These are phyloP conservation scores for Colletotrichum sp. DNA, from an alignment of 2,329 filamentous ascomycete species.

Conservation along the genomic window DNA sequence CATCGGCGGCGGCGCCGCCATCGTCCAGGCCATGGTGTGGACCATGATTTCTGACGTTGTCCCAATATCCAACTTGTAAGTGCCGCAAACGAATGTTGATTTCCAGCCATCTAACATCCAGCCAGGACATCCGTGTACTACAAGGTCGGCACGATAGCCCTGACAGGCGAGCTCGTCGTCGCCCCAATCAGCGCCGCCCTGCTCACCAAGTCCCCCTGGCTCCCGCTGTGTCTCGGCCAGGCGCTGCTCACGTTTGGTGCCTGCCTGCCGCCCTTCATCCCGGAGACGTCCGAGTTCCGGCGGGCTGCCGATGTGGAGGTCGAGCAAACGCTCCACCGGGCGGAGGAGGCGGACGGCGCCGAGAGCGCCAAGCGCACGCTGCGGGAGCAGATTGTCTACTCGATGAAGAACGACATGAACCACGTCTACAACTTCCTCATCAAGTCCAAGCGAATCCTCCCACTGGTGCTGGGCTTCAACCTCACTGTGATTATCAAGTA, in stretches of 20 bases:
- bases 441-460: conserved; percentile 38
- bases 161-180: conserved; percentile 42
- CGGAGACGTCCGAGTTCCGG: conserved; percentile 47
- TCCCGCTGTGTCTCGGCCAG: conserved; percentile 40
- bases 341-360: neutral
- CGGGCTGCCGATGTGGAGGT: conserved; percentile 28
- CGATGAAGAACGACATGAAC: conserved; percentile 29
- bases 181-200: conserved; percentile 46
- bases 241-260: conserved; percentile 32
- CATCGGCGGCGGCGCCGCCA: conserved; percentile 45
- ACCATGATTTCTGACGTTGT: conserved; percentile 50
- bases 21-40: conserved; percentile 48
- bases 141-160: conserved; percentile 38
- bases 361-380: neutral
- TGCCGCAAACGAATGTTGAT: neutral
- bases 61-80: conserved; percentile 32
- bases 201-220: conserved; percentile 43
- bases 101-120: neutral
- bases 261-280: conserved; percentile 36
- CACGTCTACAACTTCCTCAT: conserved; percentile 46
- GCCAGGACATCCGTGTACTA: conserved; percentile 44
- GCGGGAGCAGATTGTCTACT: conserved; percentile 25
- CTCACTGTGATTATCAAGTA: conserved; percentile 36
- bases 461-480: conserved; percentile 41
- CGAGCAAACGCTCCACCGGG: conserved; percentile 14